These are phyloP conservation scores for Dalbergia cultrata DNA, from an alignment of 306 rosid genomes.

Conservation along the genomic window DNA sequence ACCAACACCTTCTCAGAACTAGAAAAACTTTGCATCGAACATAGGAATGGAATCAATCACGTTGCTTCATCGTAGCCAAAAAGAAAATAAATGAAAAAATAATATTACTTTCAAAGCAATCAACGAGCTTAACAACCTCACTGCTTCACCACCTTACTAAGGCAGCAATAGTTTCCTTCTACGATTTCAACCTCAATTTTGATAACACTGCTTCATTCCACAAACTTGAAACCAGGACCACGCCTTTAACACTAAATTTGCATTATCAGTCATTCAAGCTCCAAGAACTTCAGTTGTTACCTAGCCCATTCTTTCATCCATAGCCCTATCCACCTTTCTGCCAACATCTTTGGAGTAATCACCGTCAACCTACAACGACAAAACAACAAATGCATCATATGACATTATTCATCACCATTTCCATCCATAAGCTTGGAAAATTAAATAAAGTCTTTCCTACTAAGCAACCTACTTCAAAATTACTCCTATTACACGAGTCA, in stretches of 20 bases:
- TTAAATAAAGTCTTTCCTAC: neutral
- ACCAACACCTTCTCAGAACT: too few species aligned
- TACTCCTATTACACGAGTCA: neutral
- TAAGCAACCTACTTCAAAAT: too few species aligned
- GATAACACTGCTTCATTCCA: too few species aligned
- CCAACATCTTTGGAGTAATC: conserved; percentile 87
- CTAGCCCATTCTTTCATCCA: conserved; percentile 68
- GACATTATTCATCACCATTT: neutral
- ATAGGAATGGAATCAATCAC: too few species aligned
- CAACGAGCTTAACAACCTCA: too few species aligned
- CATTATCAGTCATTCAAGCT: conserved; percentile 53
- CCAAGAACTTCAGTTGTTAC: conserved; percentile 74
- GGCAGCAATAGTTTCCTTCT: too few species aligned
- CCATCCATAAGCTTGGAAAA: neutral
- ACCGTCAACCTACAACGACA: conserved; percentile 78
- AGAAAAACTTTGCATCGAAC: too few species aligned
- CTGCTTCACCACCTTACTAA: too few species aligned
- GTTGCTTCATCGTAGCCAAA: too few species aligned
- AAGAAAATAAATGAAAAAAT: too few species aligned
- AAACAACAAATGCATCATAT: neutral
- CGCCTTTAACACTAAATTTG: conserved; percentile 34
- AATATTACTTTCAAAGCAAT: too few species aligned
- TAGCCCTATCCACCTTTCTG: conserved; percentile 85
- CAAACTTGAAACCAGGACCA: neutral
- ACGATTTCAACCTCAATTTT: too few species aligned